phyloP scores from a whole-genome alignment of 371 early-diverging fungal genomes.

The Enteropsectra breve region DNA sequence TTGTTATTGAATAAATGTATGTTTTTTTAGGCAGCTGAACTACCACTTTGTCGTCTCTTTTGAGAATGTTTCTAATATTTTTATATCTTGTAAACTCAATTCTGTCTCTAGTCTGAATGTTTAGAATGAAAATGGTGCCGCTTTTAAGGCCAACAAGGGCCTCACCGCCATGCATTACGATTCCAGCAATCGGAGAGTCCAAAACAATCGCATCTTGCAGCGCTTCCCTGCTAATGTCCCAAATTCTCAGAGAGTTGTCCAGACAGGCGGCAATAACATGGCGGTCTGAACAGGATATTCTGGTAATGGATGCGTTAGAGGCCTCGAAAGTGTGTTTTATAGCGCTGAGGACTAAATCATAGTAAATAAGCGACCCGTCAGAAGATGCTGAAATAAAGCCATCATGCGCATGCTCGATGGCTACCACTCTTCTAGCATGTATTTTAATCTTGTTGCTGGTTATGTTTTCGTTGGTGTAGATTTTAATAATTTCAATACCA shows the following conservation, averaged over 20 bases:
- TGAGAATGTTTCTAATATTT: slow-evolving; percentile 31
- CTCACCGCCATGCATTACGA: neutral
- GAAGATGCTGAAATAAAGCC: slow-evolving; percentile 16
- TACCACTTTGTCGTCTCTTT: slow-evolving; percentile 5
- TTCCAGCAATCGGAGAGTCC: slow-evolving; percentile 12
- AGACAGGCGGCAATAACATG: slow-evolving; percentile 2
- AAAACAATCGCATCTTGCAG: slow-evolving; percentile 30
- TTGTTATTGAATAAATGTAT: slow-evolving; percentile 9
- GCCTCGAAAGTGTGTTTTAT: slow-evolving; percentile 4
- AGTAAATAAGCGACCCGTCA: slow-evolving; percentile 19
- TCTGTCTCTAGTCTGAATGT: slow-evolving; percentile 2
- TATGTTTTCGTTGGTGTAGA: neutral
- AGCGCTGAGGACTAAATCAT: slow-evolving; percentile 14
- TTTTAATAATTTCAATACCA: slow-evolving; percentile 13
- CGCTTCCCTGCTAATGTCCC: slow-evolving; percentile 3
- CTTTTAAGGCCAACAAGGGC: slow-evolving; percentile 14
- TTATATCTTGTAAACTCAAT: slow-evolving; percentile 17
- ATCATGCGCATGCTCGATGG: neutral
- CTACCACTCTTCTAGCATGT: slow-evolving; percentile 20
- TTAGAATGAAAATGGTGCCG: slow-evolving; percentile 11
- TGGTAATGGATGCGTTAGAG: slow-evolving; percentile 1
- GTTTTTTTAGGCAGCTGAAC: slow-evolving; percentile 30
- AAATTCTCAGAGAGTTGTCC: slow-evolving; percentile 24
- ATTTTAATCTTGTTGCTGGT: slow-evolving; percentile 12
- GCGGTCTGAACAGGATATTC: neutral